Base-by-base conservation (phyloP, 371 early-diverging fungal genomes). In the Chytridiales sp. region DNA sequence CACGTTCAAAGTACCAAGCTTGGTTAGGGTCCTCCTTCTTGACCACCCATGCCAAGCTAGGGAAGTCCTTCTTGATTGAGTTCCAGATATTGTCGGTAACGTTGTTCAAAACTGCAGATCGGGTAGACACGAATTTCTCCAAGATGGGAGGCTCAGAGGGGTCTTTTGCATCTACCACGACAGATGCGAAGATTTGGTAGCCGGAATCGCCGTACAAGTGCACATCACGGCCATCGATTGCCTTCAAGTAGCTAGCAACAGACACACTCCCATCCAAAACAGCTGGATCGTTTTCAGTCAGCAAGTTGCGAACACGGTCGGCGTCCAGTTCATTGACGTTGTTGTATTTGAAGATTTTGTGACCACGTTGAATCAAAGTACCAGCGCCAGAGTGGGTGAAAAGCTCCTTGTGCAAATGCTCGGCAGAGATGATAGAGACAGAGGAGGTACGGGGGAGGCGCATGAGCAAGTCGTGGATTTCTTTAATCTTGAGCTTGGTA, bases 311-410 rank as follows among this genome's bases (percentile, higher is more conserved):
- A 48, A 97, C 72, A 56, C 90, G 87, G 62, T 92, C 92, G 61
- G 83, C 74, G 69, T 97, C 93, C 4, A 90, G 63, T 24, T 86
- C 78, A 2, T 82, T 79, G 31, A 87, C 67, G 19, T 77, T 67
- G 47, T 81, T 76, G 63, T 85, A 82, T 62, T 85, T 83, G 71
- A 85, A 87, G 32, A 97, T 74, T 58, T 88, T 85, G 82, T 93
- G 87, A 19, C 96, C 98, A 47, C 96, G 90, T 55, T 95, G 91
- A 44, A 97, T 93, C 56, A 95, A 75, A 1, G 98, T 97, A 31
- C 96, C 96, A 17, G 98, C 92, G 31, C 98, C 96, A 38, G 85
- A 85, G 72, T 95, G 92, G 24, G 98, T 97, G 62, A 97, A 97
- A 40, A 97, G 79, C 72, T 96, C 98, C 80, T 95, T 94, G 73